Evolutionary conservation across 2,329 filamentous ascomycete species (phyloP).

Genomic region (Apiospora hydei): DNA sequence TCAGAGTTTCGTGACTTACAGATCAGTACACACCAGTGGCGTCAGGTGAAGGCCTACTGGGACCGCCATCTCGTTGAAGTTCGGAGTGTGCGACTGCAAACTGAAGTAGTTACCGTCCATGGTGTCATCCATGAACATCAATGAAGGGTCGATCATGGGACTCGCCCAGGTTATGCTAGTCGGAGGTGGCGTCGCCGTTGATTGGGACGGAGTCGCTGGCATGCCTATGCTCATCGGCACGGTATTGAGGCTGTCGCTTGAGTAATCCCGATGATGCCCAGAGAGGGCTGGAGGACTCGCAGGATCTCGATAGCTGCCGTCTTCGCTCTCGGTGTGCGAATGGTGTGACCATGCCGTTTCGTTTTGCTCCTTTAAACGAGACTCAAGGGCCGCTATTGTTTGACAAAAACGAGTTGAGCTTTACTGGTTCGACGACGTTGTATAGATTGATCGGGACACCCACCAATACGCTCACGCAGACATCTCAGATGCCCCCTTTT

Average conservation of each 20-base stretch:
- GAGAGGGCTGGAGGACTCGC: background rate
- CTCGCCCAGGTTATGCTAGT: background rate
- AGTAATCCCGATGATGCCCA: background rate
- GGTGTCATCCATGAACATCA: background rate
- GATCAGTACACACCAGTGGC: slow-evolving; percentile 31
- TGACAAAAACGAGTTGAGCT: background rate
- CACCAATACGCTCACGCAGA: slow-evolving; percentile 35
- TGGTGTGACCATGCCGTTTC: background rate
- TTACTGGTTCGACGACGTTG: too few species aligned
- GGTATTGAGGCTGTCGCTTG: background rate
- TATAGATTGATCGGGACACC: background rate
- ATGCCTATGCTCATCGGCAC: background rate
- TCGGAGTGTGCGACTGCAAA: background rate
- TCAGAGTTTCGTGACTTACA: background rate
- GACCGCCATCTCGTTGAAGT: background rate
- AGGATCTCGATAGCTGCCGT: slow-evolving; percentile 22
- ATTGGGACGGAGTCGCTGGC: background rate
- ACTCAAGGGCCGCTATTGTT: background rate
- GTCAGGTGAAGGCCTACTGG: slow-evolving; percentile 25
- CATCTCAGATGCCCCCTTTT: slow-evolving; percentile 38
- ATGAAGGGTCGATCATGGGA: background rate
- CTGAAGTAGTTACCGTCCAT: background rate
- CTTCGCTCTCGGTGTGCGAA: slow-evolving; percentile 19
- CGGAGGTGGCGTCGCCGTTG: background rate
- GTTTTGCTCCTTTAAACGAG: background rate